A percentile compares a stretch with the other conserved stretches of the same genome.
These are phyloP conservation scores for Drechslerella dactyloides DNA, from an alignment of 2,329 filamentous ascomycete genomes.

Conservation along the genomic window DNA sequence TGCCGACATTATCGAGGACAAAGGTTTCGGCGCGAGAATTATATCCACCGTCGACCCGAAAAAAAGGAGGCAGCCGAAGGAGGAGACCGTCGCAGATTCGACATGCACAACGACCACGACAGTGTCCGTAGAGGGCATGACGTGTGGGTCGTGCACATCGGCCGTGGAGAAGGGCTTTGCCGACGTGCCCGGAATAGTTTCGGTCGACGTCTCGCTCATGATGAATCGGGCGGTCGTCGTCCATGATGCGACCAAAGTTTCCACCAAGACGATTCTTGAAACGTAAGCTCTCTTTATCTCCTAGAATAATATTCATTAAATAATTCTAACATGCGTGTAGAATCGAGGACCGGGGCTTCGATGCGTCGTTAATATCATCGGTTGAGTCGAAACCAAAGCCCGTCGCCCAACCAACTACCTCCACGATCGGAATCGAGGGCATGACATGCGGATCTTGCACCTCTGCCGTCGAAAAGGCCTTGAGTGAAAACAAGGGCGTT, in stretches of 20 bases:
- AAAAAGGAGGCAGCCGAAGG: neutral
- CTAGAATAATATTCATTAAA: constrained; percentile 59
- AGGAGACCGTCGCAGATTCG: constrained; percentile 6
- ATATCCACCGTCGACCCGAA: constrained; percentile 67
- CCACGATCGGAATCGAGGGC: constrained; percentile 86
- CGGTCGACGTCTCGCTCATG: constrained; percentile 87
- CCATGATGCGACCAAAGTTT: constrained; percentile 77
- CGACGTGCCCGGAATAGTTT: constrained; percentile 77
- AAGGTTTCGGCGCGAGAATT: constrained; percentile 85
- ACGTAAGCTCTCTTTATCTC: constrained; percentile 47
- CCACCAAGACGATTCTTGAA: constrained; percentile 70
- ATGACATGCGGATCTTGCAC: constrained; percentile 99
- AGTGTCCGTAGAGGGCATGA: constrained; percentile 86
- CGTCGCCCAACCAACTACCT: constrained; percentile 65
- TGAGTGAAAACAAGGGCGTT: constrained; percentile 77
- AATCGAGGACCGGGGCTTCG: constrained; percentile 78
- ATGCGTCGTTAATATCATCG: constrained; percentile 68
- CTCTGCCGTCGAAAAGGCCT: constrained; percentile 83
- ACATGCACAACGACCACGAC: constrained; percentile 80
- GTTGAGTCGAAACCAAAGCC: constrained; percentile 58
- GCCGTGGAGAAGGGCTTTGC: constrained; percentile 93
- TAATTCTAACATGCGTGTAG: constrained; percentile 64
- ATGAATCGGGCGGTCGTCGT: constrained; percentile 95
- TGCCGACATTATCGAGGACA: constrained; percentile 71
- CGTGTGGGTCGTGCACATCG: constrained; percentile 91